phyloP scores from a whole-genome alignment of 768 basidiomycete species.

The Phanerochaete carnosa region DNA sequence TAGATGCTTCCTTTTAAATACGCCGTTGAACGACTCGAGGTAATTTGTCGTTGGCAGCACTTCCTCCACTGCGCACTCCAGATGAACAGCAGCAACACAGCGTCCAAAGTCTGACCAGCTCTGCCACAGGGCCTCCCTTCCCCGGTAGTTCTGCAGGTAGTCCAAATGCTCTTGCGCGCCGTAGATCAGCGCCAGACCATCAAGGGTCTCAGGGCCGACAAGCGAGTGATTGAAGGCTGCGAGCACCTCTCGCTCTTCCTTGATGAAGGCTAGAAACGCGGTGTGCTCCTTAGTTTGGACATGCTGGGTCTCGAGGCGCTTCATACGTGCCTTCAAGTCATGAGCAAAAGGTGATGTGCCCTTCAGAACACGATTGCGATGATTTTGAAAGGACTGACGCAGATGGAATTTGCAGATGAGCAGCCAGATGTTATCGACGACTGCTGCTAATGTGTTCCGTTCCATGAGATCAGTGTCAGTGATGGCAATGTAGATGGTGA shows the following conservation, averaged over 20 bases:
- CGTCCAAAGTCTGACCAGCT: constrained; percentile 31
- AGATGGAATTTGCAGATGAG: constrained; percentile 36
- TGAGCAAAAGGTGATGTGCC: neutral
- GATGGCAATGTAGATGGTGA: constrained; percentile 17
- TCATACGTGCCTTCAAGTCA: neutral
- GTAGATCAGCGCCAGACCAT: neutral
- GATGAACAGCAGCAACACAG: constrained; percentile 17
- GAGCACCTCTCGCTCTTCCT: neutral
- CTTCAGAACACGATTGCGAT: constrained; percentile 6
- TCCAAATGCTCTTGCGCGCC: constrained; percentile 17
- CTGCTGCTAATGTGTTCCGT: constrained; percentile 27
- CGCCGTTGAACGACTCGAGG: constrained; percentile 35
- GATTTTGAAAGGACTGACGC: constrained; percentile 33
- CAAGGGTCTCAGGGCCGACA: neutral
- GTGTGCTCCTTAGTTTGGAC: neutral
- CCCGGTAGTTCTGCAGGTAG: constrained; percentile 26
- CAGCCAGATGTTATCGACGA: constrained; percentile 27
- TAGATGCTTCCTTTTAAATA: constrained; percentile 30
- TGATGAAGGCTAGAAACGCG: neutral
- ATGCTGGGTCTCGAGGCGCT: neutral
- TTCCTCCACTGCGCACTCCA: constrained; percentile 20
- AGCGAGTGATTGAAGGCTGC: neutral
- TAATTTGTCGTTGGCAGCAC: constrained; percentile 37
- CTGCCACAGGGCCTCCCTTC: constrained; percentile 24
- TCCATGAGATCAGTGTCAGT: constrained; percentile 35